Base-by-base conservation (phyloP, 352 stramenopile species). In the Phytopythium montanum region DNA sequence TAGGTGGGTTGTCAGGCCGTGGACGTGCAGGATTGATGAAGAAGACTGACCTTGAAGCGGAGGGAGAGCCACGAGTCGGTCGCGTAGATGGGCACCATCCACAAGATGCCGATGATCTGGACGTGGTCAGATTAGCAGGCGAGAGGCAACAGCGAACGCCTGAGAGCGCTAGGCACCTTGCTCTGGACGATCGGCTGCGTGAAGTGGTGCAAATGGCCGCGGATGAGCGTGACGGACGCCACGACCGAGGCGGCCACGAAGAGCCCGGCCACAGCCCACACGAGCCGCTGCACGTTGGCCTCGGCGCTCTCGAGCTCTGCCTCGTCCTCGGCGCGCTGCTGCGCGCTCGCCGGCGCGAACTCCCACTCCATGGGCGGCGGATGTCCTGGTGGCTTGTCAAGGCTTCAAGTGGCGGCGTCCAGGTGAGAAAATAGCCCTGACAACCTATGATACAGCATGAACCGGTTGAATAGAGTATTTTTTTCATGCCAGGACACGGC, bases 81-180 rank as follows among this genome's bases (percentile, higher is more conserved):
- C 2, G 90, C 84, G 79, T 99, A 99, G 62, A 99, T 98, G 2
- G 97, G 97, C 18, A 99, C 96, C 94, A 99, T 99, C 94, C 94
- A 99, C 23, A 99, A 65, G 62, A 99, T 99, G 0, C 97, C 86
- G 4, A 99, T 90, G 64, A 99, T 96, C 79, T 99, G 90, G 31
- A 36, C 7, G 5, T 10, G 31, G 12, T 10, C 5, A 10, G 31
- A 10, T 36, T 36, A 36, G 31, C 31, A 36, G 31, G 31, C 31
- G 31, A 36, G 31, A 34, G 29, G 8, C 31, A 36, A 6, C 14
- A 44, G 38, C 13, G 16, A 14, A 18, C 12, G 34, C 3, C 1
- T 18, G 8, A n/a, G n/a, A n/a, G n/a, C 38, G 38, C 38, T 21
- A 28, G 21, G 29, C 36, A 98, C 96, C 69, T 99, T 99, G 62